Percentiles rank a stretch among this genome's conserved stretches.
These are phyloP conservation scores for Apophysomyces elegans DNA, from an alignment of 371 early-diverging fungal genomes.

Conservation along the genomic window DNA sequence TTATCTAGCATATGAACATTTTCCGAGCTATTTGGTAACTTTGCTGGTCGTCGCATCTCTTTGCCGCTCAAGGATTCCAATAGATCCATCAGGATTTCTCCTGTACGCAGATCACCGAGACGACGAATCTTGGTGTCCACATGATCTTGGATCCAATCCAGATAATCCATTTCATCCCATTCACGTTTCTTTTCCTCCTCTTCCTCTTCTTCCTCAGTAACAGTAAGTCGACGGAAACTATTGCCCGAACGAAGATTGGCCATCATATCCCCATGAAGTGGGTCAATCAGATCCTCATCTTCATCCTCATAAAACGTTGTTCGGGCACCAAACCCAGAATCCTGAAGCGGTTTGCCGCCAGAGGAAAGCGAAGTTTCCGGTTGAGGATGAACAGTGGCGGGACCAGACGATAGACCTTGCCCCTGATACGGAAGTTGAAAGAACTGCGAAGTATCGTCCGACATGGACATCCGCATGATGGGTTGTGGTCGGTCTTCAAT, in stretches of 20 bases:
- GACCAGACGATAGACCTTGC: background rate
- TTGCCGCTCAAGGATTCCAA: slow-evolving; percentile 56
- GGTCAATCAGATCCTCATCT: slow-evolving; percentile 53
- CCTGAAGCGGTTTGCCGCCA: slow-evolving; percentile 6
- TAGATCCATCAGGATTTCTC: slow-evolving; percentile 53
- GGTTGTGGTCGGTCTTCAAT: slow-evolving; percentile 5
- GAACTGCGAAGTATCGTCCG: slow-evolving; percentile 13
- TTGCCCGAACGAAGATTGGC: background rate
- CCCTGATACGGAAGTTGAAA: background rate
- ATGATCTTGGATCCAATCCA: slow-evolving; percentile 60
- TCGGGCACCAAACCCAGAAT: slow-evolving; percentile 16
- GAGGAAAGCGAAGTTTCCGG: slow-evolving; percentile 4
- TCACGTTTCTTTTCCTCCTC: slow-evolving; percentile 8
- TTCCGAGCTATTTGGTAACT: slow-evolving; percentile 11
- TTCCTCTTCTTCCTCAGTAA: slow-evolving; percentile 2
- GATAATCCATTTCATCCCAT: slow-evolving; percentile 41
- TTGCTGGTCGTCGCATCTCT: slow-evolving; percentile 39
- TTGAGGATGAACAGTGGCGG: background rate
- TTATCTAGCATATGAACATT: slow-evolving; percentile 54
- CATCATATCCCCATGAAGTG: slow-evolving; percentile 33
- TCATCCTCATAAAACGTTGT: slow-evolving; percentile 32
- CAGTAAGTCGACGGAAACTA: background rate
- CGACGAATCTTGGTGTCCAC: slow-evolving; percentile 31
- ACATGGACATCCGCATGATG: slow-evolving; percentile 20
- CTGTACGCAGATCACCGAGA: slow-evolving; percentile 49